Evolutionary conservation across 768 basidiomycete species (phyloP).

Genomic region (Leucocoprinus leucothites): DNA sequence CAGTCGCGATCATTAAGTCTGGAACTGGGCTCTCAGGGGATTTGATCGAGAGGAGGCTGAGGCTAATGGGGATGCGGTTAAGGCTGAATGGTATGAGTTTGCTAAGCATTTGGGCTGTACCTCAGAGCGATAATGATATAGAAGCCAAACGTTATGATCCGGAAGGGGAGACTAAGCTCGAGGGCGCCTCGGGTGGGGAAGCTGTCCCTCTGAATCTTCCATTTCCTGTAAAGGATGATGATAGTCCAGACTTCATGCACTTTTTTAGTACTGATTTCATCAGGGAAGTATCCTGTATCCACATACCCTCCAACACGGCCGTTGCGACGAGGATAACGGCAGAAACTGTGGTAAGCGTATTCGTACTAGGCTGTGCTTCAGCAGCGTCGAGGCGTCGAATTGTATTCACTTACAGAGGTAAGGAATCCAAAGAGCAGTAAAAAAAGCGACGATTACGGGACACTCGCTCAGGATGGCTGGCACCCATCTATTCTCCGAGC

Average conservation of each 20-base stretch:
- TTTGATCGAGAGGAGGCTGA: conserved; percentile 43
- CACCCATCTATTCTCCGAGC: conserved; percentile 30
- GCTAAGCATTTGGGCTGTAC: conserved; percentile 21
- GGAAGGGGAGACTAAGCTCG: conserved; percentile 43
- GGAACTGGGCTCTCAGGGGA: conserved; percentile 43
- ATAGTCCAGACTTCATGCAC: conserved; percentile 36
- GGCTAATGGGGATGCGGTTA: conserved; percentile 21
- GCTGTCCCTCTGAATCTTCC: conserved; percentile 20
- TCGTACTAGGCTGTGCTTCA: conserved; percentile 29
- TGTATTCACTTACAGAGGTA: conserved; percentile 28
- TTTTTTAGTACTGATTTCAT: neutral
- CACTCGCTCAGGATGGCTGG: conserved; percentile 29
- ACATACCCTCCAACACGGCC: conserved; percentile 35
- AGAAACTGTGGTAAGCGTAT: conserved; percentile 36
- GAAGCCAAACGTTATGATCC: conserved; percentile 42
- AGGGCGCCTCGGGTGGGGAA: conserved; percentile 19
- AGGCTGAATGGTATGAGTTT: neutral
- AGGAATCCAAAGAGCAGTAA: conserved; percentile 43
- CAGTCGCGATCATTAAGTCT: conserved; percentile 44
- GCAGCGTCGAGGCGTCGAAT: neutral
- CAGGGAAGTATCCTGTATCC: no score
- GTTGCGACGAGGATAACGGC: conserved; percentile 37
- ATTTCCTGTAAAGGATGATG: conserved; percentile 34
- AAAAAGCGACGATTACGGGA: conserved; percentile 49
- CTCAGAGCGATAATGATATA: conserved; percentile 41